These are phyloP conservation scores for Phytopythium sindhum DNA, from an alignment of 352 stramenopile genomes.

Conservation along the genomic window DNA sequence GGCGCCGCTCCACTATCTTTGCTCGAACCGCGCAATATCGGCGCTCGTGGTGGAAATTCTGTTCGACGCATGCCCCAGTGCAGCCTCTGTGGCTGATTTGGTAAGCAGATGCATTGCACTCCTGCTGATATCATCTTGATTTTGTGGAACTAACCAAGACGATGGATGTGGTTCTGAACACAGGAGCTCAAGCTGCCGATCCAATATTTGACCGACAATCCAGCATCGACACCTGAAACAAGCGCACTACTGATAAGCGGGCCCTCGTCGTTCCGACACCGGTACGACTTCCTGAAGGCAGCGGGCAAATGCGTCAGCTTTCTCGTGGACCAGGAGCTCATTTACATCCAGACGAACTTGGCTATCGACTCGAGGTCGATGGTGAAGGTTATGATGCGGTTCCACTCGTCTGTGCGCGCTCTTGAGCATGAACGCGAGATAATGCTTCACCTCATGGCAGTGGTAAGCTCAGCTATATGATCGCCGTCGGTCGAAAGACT, in stretches of 20 bases:
- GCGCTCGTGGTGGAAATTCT: constrained; percentile 59
- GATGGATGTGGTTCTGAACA: background rate
- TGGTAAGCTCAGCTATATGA: constrained; percentile 19
- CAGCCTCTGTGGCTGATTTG: constrained; percentile 46
- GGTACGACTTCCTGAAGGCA: constrained; percentile 57
- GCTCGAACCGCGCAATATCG: constrained; percentile 44
- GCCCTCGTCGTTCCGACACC: constrained; percentile 56
- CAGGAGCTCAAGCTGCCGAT: constrained; percentile 68
- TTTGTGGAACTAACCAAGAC: background rate
- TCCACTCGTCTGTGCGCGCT: constrained; percentile 36
- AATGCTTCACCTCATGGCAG: constrained; percentile 32
- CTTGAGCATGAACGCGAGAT: constrained; percentile 41
- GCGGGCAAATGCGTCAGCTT: constrained; percentile 32
- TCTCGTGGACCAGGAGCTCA: constrained; percentile 25
- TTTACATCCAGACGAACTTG: constrained; percentile 45
- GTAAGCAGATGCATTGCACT: constrained; percentile 14
- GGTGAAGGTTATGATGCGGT: constrained; percentile 55
- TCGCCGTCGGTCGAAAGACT: background rate
- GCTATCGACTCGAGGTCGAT: constrained; percentile 53
- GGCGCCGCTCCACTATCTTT: constrained; percentile 62
- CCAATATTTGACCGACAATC: constrained; percentile 72
- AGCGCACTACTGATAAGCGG: constrained; percentile 52
- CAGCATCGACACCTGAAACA: constrained; percentile 39
- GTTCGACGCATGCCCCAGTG: constrained; percentile 63
- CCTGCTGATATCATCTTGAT: background rate